Percentiles rank a stretch among this genome's conserved stretches.
Evolutionary conservation across 2,329 filamentous ascomycete species (phyloP).

Genomic region (Monilinia polystroma): DNA sequence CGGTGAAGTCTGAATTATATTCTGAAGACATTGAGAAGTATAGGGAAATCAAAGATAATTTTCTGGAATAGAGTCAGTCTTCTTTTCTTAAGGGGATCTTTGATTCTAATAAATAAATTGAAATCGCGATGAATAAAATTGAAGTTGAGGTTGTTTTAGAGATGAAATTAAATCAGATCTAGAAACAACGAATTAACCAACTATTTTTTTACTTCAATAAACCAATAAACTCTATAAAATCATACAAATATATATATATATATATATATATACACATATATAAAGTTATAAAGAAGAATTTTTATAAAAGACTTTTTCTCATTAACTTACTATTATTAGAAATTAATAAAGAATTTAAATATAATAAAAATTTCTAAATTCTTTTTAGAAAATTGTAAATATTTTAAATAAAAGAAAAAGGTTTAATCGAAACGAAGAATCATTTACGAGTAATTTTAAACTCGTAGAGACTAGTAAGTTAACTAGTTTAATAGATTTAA

Average conservation of each 20-base stretch:
- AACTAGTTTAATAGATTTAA: too few relatives aligned
- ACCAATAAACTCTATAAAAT: not conserved
- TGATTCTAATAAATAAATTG: slow-evolving; percentile 1
- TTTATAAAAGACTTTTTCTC: not conserved
- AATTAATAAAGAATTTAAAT: too few relatives aligned
- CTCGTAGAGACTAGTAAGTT: too few relatives aligned
- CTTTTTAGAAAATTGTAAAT: too few relatives aligned
- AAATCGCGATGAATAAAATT: slow-evolving; percentile 5
- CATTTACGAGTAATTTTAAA: too few relatives aligned
- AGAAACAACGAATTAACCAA: not conserved
- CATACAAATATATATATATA: too few relatives aligned
- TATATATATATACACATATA: too few relatives aligned
- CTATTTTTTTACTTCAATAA: not conserved
- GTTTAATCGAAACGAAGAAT: not conserved
- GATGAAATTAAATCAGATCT: not conserved
- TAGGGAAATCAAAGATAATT: not conserved
- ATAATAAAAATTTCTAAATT: too few relatives aligned
- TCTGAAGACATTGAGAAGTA: slow-evolving; percentile 6
- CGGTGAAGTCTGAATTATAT: slow-evolving; percentile 10
- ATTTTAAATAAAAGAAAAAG: not conserved
- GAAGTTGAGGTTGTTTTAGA: slow-evolving; percentile 15
- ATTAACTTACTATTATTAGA: not conserved
- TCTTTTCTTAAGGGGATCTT: not conserved
- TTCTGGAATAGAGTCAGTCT: not conserved
- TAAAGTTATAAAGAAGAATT: not conserved